Percentiles rank a stretch among this genome's conserved stretches.
These are phyloP conservation scores for Globisporangium cystogenes DNA, from an alignment of 352 stramenopile genomes.

Conservation along the genomic window DNA sequence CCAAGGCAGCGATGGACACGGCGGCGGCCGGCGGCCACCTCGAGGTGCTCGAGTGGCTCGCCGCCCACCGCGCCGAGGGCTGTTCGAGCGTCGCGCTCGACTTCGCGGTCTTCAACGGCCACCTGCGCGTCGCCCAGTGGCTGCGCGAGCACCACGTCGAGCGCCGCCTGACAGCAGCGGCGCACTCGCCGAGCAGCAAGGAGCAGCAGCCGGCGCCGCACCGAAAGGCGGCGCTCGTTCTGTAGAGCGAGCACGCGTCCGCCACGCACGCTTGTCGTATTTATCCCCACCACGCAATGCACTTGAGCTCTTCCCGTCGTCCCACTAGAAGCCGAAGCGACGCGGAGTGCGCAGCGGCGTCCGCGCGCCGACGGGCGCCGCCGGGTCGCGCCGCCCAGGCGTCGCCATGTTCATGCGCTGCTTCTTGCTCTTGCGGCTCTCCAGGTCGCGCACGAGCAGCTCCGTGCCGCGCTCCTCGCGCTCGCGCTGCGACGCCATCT, in stretches of 20 bases:
- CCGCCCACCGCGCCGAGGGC: constrained; percentile 52
- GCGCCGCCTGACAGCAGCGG: not conserved
- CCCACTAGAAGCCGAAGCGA: constrained; percentile 41
- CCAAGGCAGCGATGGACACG: constrained; percentile 64
- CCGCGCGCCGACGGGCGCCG: constrained; percentile 21
- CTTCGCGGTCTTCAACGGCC: constrained; percentile 63
- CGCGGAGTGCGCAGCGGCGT: constrained; percentile 55
- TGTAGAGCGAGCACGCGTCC: not conserved
- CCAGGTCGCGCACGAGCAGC: constrained; percentile 15
- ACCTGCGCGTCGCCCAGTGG: constrained; percentile 58
- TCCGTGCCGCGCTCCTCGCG: constrained; percentile 11
- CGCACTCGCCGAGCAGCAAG: not conserved
- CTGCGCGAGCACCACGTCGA: constrained; percentile 30
- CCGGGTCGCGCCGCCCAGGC: constrained; percentile 29
- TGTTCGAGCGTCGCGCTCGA: constrained; percentile 59
- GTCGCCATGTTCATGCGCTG: constrained; percentile 59
- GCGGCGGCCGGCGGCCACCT: constrained; percentile 61
- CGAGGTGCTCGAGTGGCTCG: constrained; percentile 62
- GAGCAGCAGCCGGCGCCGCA: not conserved
- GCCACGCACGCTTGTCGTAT: not conserved
- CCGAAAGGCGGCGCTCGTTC: not conserved
- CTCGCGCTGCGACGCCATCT: constrained; percentile 52
- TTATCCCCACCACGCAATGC: not conserved
- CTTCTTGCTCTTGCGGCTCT: constrained; percentile 37
- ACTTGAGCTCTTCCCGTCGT: not conserved